Percentiles rank a stretch among this genome's conserved stretches.
Evolutionary conservation across 2,329 filamentous ascomycete species (phyloP).

Genomic region (Trichoderma afroharzianum): DNA sequence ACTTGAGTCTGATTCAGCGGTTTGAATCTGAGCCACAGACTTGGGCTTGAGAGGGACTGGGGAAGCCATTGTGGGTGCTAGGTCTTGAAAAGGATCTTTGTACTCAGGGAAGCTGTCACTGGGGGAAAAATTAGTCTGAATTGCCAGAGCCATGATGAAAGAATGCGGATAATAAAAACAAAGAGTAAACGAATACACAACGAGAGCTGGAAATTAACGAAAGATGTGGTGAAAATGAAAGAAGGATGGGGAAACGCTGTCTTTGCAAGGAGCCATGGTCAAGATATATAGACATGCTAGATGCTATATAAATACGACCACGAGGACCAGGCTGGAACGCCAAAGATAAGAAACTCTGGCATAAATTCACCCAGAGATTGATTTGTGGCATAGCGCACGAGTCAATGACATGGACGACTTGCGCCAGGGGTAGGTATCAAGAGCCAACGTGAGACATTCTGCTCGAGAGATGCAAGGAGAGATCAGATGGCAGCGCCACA

Average conservation of each 20-base stretch:
- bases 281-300: neutral
- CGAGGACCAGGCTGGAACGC: neutral
- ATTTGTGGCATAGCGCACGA: neutral
- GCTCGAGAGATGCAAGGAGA: slow-evolving; percentile 5
- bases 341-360: neutral
- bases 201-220: neutral
- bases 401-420: slow-evolving; percentile 9
- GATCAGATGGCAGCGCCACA: slow-evolving; percentile 16
- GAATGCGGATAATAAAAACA: neutral
- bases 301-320: neutral
- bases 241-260: neutral
- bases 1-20: slow-evolving; percentile 39
- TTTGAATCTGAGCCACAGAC: slow-evolving; percentile 40
- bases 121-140: slow-evolving; percentile 36
- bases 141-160: slow-evolving; percentile 6
- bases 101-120: slow-evolving; percentile 46
- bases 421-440: neutral
- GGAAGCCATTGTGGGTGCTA: slow-evolving; percentile 29
- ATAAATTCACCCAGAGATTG: neutral
- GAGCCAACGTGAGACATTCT: slow-evolving; percentile 3
- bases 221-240: neutral
- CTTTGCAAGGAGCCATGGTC: neutral
- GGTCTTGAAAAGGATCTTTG: slow-evolving; percentile 37
- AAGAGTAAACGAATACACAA: neutral
- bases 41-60: slow-evolving; percentile 35